Conservation (phyloP, 73 alveolate genomes). For the Breviolum minutum region DNA sequence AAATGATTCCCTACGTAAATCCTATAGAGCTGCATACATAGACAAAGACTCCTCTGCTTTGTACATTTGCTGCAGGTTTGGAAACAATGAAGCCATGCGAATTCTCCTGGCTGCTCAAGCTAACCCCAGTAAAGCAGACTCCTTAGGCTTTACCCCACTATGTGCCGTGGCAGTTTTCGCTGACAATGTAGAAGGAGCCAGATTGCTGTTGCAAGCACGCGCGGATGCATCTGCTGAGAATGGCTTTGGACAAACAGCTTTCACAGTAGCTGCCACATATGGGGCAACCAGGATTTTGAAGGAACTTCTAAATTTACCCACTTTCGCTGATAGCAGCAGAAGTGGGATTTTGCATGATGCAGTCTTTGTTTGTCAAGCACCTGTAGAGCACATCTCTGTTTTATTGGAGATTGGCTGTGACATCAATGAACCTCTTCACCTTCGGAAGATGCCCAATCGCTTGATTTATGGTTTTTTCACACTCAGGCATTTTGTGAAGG, state of each 20-base stretch:
- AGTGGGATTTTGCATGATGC: no score
- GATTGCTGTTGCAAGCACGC: neutral
- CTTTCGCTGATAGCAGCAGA: no score
- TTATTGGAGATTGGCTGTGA: no score
- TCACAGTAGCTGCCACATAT: neutral
- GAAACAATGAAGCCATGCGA: neutral
- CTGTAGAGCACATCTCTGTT: no score
- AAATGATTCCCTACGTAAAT: neutral
- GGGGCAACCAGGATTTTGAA: neutral
- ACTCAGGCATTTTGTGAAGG: neutral
- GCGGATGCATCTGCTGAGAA: neutral
- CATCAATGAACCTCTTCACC: neutral
- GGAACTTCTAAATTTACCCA: no score
- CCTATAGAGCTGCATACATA: neutral
- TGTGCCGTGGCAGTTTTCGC: neutral
- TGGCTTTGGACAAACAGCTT: neutral
- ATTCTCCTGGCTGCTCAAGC: neutral
- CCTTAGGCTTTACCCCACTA: neutral
- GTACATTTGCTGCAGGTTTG: neutral
- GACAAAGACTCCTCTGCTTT: neutral
- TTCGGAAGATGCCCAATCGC: neutral
- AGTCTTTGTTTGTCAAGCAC: no score
- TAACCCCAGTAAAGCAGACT: neutral
- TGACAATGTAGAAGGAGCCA: neutral
- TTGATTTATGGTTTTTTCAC: neutral